Conservation (phyloP, 1,284 basidiomycete genomes). For the Singerocomus inundabilis region DNA sequence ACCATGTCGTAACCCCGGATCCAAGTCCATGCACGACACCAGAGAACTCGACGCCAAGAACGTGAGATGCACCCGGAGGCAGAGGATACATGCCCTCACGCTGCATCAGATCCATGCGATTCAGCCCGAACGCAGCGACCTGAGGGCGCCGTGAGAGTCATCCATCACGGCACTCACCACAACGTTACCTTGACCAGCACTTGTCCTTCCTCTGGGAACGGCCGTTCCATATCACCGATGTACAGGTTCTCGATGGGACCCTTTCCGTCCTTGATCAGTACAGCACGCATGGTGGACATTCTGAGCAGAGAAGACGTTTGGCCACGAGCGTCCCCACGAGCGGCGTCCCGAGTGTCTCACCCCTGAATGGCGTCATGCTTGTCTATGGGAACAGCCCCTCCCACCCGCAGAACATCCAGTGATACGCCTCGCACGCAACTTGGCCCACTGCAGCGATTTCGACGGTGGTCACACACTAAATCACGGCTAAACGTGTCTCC, state of each 20-base stretch:
- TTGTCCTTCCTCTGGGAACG: conserved; percentile 52
- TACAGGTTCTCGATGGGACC: conserved; percentile 81
- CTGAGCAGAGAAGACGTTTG: background rate
- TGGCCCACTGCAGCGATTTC: too few relatives aligned
- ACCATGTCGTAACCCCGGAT: conserved; percentile 54
- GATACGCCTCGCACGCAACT: too few relatives aligned
- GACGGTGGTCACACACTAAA: too few relatives aligned
- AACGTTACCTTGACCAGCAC: conserved; percentile 71
- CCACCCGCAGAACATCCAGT: too few relatives aligned
- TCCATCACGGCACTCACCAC: background rate
- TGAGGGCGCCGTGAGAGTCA: conserved; percentile 25
- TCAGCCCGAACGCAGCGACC: conserved; percentile 83
- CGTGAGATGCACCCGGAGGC: conserved; percentile 73
- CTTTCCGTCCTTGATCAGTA: conserved; percentile 78
- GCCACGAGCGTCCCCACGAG: background rate
- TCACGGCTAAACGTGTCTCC: too few relatives aligned
- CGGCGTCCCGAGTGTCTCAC: too few relatives aligned
- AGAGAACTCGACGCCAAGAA: conserved; percentile 92
- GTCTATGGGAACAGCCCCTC: too few relatives aligned
- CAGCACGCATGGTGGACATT: conserved; percentile 67
- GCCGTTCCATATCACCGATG: conserved; percentile 71
- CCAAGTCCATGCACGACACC: conserved; percentile 68
- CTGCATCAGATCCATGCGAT: conserved; percentile 85
- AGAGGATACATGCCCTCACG: conserved; percentile 76
- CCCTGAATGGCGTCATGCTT: too few relatives aligned